These are phyloP conservation scores for Mycena filopes DNA, from an alignment of 768 basidiomycete species.

Conservation along the genomic window DNA sequence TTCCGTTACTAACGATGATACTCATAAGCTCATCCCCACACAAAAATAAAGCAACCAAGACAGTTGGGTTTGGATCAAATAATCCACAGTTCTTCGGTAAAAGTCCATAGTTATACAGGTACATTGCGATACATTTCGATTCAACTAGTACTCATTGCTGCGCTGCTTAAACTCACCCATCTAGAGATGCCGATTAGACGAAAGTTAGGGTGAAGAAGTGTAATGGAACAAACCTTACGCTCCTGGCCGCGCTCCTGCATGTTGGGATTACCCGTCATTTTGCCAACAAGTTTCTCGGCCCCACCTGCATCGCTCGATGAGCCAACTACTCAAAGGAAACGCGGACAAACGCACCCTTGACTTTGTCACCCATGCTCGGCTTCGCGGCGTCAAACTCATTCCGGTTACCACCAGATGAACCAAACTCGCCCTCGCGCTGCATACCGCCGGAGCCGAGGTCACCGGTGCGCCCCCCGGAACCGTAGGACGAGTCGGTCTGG, in stretches of 20 bases:
- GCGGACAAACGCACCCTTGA: conserved; percentile 20
- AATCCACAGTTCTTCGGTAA: not conserved
- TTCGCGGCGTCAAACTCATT: conserved; percentile 10
- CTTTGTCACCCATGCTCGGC: conserved; percentile 23
- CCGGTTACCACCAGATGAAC: conserved; percentile 3
- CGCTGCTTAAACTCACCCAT: conserved; percentile 13
- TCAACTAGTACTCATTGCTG: conserved; percentile 2
- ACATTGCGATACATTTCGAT: too few species aligned
- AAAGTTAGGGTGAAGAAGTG: too few species aligned
- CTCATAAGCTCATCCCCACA: too few species aligned
- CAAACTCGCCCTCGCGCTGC: not conserved
- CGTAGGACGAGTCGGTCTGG: conserved; percentile 15
- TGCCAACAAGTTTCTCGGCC: conserved; percentile 23
- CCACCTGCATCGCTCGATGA: conserved; percentile 9
- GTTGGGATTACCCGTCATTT: conserved; percentile 12
- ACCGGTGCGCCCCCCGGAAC: conserved; percentile 2
- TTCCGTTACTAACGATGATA: too few species aligned
- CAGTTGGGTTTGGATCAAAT: not conserved
- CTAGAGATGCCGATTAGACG: too few species aligned
- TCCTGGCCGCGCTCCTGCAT: conserved; percentile 28
- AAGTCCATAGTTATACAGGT: not conserved
- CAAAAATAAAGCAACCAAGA: too few species aligned
- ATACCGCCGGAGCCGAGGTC: not conserved
- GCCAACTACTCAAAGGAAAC: not conserved
- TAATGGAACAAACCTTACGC: conserved; percentile 21